Evolutionary conservation across 2,329 filamentous ascomycete species (phyloP).

Genomic region (Venturia asperata): DNA sequence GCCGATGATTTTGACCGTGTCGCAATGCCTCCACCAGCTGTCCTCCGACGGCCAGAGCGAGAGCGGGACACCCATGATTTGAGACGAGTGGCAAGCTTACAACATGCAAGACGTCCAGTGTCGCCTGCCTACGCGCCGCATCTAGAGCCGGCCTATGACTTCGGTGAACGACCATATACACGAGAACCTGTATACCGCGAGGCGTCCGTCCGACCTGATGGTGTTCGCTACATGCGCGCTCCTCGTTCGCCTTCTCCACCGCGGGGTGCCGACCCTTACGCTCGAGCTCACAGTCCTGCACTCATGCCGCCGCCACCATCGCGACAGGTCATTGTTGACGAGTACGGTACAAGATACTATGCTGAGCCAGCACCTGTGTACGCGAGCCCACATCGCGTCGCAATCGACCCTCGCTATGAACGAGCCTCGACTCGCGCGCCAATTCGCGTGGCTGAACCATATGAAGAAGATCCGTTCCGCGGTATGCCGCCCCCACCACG

Average conservation of each 20-base stretch:
- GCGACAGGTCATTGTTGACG: slow-evolving; percentile 69
- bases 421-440: slow-evolving; percentile 4
- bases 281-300: background rate
- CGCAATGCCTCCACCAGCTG: slow-evolving; percentile 33
- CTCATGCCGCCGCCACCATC: slow-evolving; percentile 43
- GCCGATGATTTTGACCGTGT: slow-evolving; percentile 34
- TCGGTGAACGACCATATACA: slow-evolving; percentile 33
- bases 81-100: slow-evolving; percentile 42
- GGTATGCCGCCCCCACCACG: slow-evolving; percentile 15
- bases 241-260: slow-evolving; percentile 37
- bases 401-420: background rate
- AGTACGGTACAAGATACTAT: slow-evolving; percentile 74
- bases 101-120: slow-evolving; percentile 39
- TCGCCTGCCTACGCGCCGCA: slow-evolving; percentile 37
- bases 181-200: slow-evolving; percentile 32
- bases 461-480: slow-evolving; percentile 16
- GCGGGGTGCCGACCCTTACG: slow-evolving; percentile 32
- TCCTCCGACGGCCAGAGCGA: slow-evolving; percentile 33
- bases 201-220: slow-evolving; percentile 33
- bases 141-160: slow-evolving; percentile 32
- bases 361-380: slow-evolving; percentile 30
- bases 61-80: slow-evolving; percentile 42
- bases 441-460: slow-evolving; percentile 3
- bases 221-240: slow-evolving; percentile 27
- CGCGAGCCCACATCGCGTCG: background rate